Evolutionary conservation across 2,329 filamentous ascomycete genomes (phyloP).

Genomic region (Tolypocladium endophyticum): DNA sequence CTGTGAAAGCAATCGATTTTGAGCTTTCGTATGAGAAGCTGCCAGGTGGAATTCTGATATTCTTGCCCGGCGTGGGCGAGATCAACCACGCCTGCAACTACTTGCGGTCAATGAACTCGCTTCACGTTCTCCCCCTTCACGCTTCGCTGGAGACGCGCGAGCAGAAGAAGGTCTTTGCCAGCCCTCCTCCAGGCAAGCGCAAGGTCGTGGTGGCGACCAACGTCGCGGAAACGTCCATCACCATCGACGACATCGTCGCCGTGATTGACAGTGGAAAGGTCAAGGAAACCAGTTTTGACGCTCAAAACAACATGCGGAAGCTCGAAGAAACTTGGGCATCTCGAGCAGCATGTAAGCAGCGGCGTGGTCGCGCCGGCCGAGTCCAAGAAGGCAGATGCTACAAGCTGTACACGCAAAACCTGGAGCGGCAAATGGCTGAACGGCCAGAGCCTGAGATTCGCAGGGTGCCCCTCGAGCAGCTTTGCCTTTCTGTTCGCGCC

Average conservation of each 20-base stretch:
- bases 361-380: constrained; percentile 84
- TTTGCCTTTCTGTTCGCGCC: constrained; percentile 87
- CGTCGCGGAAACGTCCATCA: constrained; percentile 96
- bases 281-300: constrained; percentile 92
- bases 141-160: constrained; percentile 83
- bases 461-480: constrained; percentile 83
- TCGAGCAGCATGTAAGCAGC: constrained; percentile 84
- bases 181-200: constrained; percentile 65
- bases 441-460: constrained; percentile 90
- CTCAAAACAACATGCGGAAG: constrained; percentile 85
- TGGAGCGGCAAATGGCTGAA: constrained; percentile 78
- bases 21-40: constrained; percentile 57
- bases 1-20: constrained; percentile 70
- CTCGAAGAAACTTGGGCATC: constrained; percentile 95
- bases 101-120: constrained; percentile 47
- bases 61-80: constrained; percentile 83
- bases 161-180: constrained; percentile 76
- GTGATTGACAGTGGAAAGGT: constrained; percentile 93
- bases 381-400: constrained; percentile 88
- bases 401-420: constrained; percentile 82
- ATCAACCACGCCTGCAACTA: constrained; percentile 72
- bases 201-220: constrained; percentile 95
- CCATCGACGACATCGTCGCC: constrained; percentile 92
- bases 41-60: constrained; percentile 80
- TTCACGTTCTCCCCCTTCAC: constrained; percentile 80